Evolutionary conservation across 495 filamentous ascomycete genomes (phyloP).

Genomic region (Penicillium cinerascens): DNA sequence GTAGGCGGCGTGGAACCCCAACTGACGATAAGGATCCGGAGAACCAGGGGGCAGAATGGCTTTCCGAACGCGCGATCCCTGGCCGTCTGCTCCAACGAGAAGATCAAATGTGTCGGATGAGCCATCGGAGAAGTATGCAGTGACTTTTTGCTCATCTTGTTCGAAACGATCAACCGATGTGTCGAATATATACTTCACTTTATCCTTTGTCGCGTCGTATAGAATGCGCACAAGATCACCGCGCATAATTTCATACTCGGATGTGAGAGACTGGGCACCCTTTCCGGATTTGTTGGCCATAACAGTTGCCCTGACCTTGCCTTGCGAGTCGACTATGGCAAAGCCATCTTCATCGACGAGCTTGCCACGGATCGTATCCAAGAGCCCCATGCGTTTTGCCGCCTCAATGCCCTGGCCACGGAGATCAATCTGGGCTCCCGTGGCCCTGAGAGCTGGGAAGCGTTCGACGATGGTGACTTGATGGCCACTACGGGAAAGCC

Average conservation of each 20-base stretch:
- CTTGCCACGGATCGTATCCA: slow-evolving; percentile 26
- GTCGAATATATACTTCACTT: slow-evolving; percentile 39
- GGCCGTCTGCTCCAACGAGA: slow-evolving; percentile 48
- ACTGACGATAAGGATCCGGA: slow-evolving; percentile 15
- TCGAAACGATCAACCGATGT: slow-evolving; percentile 22
- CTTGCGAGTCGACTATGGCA: slow-evolving; percentile 30
- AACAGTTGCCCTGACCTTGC: slow-evolving; percentile 22
- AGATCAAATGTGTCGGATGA: slow-evolving; percentile 41
- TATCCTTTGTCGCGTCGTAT: slow-evolving; percentile 33
- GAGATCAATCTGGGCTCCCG: slow-evolving; percentile 42
- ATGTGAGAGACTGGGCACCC: slow-evolving; percentile 32
- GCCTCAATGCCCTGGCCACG: slow-evolving; percentile 35
- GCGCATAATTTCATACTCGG: slow-evolving; percentile 47
- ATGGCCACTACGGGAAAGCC: slow-evolving; percentile 31
- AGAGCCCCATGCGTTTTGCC: slow-evolving; percentile 39
- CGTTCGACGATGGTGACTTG: slow-evolving; percentile 42
- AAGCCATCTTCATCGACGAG: slow-evolving; percentile 34
- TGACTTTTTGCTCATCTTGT: slow-evolving; percentile 25
- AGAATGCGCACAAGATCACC: slow-evolving; percentile 39
- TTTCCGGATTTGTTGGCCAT: slow-evolving; percentile 32
- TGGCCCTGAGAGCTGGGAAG: slow-evolving; percentile 26
- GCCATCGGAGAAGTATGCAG: slow-evolving; percentile 38
- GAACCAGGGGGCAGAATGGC: slow-evolving; percentile 26
- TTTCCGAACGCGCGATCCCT: slow-evolving; percentile 40
- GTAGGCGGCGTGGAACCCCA: slow-evolving; percentile 37